Percentiles rank a stretch among this genome's conserved stretches.
Evolutionary conservation across 2,329 filamentous ascomycete genomes (phyloP).

Genomic region (Pseudocercospora cruenta): DNA sequence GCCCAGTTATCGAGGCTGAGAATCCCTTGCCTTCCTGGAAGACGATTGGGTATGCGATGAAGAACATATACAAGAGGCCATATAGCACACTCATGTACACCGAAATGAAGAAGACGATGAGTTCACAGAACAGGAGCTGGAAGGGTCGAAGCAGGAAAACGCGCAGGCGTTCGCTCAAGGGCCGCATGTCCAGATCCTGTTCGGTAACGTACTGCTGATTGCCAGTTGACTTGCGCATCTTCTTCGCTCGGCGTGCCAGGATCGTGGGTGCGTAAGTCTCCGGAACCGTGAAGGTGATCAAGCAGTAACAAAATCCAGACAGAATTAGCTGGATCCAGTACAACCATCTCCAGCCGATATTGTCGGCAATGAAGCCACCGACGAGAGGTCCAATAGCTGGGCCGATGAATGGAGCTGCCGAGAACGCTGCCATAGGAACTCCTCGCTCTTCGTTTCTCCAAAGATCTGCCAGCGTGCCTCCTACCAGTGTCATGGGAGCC

Average conservation of each 20-base stretch:
- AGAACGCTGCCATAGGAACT: constrained; percentile 37
- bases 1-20: constrained; percentile 72
- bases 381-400: constrained; percentile 55
- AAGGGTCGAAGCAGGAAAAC: constrained; percentile 82
- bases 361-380: constrained; percentile 76
- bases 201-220: constrained; percentile 74
- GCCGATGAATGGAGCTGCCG: constrained; percentile 38
- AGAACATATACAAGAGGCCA: constrained; percentile 59
- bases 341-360: constrained; percentile 50
- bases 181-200: constrained; percentile 76
- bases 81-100: constrained; percentile 62
- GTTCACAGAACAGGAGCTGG: constrained; percentile 80
- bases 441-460: constrained; percentile 38
- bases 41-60: constrained; percentile 67
- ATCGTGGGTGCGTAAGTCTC: constrained; percentile 86
- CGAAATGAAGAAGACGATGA: constrained; percentile 82
- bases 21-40: constrained; percentile 82
- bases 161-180: constrained; percentile 65
- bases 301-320: constrained; percentile 67
- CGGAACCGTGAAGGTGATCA: constrained; percentile 86
- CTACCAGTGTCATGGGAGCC: constrained; percentile 53
- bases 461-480: constrained; percentile 36
- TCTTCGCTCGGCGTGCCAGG: constrained; percentile 68
- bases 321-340: constrained; percentile 88
- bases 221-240: constrained; percentile 70